Percentiles rank a stretch among this genome's conserved stretches.
These are phyloP conservation scores for Tilletia walkeri DNA, from an alignment of 1,284 basidiomycete genomes.

Conservation along the genomic window DNA sequence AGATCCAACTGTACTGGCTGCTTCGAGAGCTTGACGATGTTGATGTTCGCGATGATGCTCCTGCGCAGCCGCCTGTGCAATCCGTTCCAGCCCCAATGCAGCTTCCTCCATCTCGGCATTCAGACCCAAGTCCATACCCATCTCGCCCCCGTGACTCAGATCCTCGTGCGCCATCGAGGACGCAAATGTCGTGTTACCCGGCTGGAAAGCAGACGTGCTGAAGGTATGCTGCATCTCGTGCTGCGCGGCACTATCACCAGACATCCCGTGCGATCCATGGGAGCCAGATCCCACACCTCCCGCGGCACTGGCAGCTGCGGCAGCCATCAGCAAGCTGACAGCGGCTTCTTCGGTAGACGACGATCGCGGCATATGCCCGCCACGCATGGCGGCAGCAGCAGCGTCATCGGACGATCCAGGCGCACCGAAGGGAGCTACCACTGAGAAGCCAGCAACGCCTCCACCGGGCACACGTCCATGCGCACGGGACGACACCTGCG, in stretches of 20 bases:
- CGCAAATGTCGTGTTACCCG: not conserved
- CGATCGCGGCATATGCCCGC: not conserved
- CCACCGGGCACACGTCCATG: constrained; percentile 20
- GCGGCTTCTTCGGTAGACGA: constrained; percentile 7
- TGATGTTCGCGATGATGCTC: constrained; percentile 15
- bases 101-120: constrained; percentile 17
- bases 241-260: not conserved
- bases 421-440: not conserved
- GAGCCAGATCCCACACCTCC: not conserved
- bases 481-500: constrained; percentile 39
- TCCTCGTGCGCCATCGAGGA: constrained; percentile 6
- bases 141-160: not conserved
- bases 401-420: not conserved
- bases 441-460: constrained; percentile 4
- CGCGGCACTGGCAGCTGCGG: constrained; percentile 11
- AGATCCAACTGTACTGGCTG: not conserved
- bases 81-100: constrained; percentile 3
- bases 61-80: constrained; percentile 11
- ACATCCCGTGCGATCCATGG: not conserved
- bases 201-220: constrained; percentile 1
- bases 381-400: not conserved
- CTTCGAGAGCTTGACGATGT: constrained; percentile 3
- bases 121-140: constrained; percentile 7
- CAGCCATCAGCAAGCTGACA: constrained; percentile 2
- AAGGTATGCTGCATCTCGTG: constrained; percentile 14